Percentiles rank a stretch among this genome's conserved stretches.
Evolutionary conservation across 495 filamentous ascomycete species (phyloP).

Genomic region (Staphylotrichum tortipilum): DNA sequence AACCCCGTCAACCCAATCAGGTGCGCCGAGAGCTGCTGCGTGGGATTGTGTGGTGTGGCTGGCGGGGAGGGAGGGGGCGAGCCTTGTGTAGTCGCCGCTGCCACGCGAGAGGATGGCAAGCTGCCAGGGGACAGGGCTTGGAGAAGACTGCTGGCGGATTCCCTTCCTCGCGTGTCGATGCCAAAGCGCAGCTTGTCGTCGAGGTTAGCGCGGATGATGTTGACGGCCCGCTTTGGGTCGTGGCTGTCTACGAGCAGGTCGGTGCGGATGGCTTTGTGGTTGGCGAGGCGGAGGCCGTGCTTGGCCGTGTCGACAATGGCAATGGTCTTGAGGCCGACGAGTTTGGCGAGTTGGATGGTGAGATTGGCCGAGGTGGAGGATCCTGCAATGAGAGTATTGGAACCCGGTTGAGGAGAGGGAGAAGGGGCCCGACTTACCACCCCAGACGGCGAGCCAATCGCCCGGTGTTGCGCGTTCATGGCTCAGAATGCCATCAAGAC

Average conservation of each 20-base stretch:
- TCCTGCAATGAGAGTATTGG: slow-evolving; percentile 22
- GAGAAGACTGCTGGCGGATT: slow-evolving; percentile 46
- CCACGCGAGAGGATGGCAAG: background rate
- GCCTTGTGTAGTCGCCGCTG: background rate
- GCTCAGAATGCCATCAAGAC: slow-evolving; percentile 35
- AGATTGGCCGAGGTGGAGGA: slow-evolving; percentile 55
- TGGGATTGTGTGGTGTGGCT: slow-evolving; percentile 17
- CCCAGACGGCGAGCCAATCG: slow-evolving; percentile 65
- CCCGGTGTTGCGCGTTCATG: slow-evolving; percentile 40
- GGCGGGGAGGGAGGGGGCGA: slow-evolving; percentile 15
- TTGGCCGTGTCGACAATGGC: slow-evolving; percentile 52
- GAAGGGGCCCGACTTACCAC: slow-evolving; percentile 37
- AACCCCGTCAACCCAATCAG: slow-evolving; percentile 55
- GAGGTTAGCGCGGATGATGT: slow-evolving; percentile 50
- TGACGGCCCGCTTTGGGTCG: slow-evolving; percentile 48
- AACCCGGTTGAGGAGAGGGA: background rate
- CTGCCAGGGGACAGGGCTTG: slow-evolving; percentile 31
- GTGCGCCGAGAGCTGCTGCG: slow-evolving; percentile 33
- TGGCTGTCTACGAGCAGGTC: slow-evolving; percentile 57
- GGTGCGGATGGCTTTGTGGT: slow-evolving; percentile 34
- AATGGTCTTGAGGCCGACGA: slow-evolving; percentile 49
- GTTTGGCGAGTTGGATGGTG: slow-evolving; percentile 52
- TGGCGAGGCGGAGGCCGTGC: slow-evolving; percentile 47
- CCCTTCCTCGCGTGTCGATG: slow-evolving; percentile 52
- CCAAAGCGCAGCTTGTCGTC: slow-evolving; percentile 49